Percentiles rank a stretch among this genome's conserved stretches.
Evolutionary conservation across 805 yeast genomes (phyloP).

Genomic region (Metschnikowia amazonensis): DNA sequence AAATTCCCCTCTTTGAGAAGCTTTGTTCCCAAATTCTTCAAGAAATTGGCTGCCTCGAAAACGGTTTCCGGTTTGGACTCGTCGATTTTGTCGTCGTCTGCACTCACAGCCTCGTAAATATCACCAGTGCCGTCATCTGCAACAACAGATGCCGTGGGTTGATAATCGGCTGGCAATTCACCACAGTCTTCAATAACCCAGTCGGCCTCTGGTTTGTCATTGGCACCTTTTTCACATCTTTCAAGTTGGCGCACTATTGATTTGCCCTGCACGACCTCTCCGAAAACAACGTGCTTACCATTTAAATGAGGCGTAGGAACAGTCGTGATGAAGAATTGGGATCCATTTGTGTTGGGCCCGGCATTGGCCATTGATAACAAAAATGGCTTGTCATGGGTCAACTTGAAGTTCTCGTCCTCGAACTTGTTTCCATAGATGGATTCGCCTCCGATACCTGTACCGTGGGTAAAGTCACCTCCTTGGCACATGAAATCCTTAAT

Average conservation of each 20-base stretch:
- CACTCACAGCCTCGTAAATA: slow-evolving; percentile 67
- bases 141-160: slow-evolving; percentile 43
- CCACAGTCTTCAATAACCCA: slow-evolving; percentile 80
- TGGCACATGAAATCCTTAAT: slow-evolving; percentile 89
- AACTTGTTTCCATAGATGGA: slow-evolving; percentile 78
- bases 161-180: slow-evolving; percentile 58
- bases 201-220: slow-evolving; percentile 68
- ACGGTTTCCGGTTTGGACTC: slow-evolving; percentile 60
- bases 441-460: slow-evolving; percentile 92
- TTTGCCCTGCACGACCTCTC: slow-evolving; percentile 79
- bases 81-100: slow-evolving; percentile 68
- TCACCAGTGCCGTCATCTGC: slow-evolving; percentile 83
- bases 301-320: slow-evolving; percentile 85
- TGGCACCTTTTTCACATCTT: slow-evolving; percentile 55
- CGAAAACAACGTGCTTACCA: slow-evolving; percentile 94
- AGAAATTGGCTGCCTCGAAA: slow-evolving; percentile 55
- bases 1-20: slow-evolving; percentile 64
- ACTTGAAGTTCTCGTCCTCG: slow-evolving; percentile 84
- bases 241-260: slow-evolving; percentile 77
- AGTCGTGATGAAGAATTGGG: slow-evolving; percentile 95
- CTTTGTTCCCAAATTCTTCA: slow-evolving; percentile 76
- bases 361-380: slow-evolving; percentile 96
- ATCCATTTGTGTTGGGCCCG: slow-evolving; percentile 97
- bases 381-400: slow-evolving; percentile 79
- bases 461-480: slow-evolving; percentile 76